A percentile compares a stretch with the other conserved stretches of the same genome.
These are phyloP conservation scores for Setaria italica DNA, from an alignment of 202 grass and related monocot genomes.

Conservation along the genomic window DNA sequence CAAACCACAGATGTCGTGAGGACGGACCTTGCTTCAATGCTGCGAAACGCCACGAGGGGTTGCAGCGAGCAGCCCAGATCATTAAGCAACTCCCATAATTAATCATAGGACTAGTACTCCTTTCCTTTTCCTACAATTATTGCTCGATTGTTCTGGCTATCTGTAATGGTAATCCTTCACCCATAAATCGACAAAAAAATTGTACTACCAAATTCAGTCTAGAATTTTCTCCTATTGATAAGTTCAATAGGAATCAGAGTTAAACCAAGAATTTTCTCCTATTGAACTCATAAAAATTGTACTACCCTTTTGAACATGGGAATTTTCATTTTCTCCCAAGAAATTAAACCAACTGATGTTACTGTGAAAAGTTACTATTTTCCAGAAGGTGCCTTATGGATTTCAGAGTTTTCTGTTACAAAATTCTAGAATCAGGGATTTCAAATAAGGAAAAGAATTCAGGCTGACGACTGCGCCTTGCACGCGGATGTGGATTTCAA, in stretches of 20 bases:
- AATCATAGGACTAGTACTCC: constrained; percentile 18
- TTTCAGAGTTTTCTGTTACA: too few species aligned
- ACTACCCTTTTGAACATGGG: too few species aligned
- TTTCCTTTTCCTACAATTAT: constrained; percentile 37
- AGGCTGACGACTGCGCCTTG: too few species aligned
- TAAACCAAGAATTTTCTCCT: too few species aligned
- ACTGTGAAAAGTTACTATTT: too few species aligned
- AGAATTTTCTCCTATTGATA: neutral
- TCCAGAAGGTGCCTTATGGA: too few species aligned
- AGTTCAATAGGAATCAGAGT: neutral
- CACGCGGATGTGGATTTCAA: too few species aligned
- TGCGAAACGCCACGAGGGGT: constrained; percentile 45
- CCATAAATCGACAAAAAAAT: neutral
- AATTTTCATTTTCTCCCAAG: neutral
- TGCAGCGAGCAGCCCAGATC: neutral
- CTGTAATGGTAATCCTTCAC: neutral
- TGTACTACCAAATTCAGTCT: neutral
- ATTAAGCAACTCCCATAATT: constrained; percentile 39
- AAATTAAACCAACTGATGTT: too few species aligned
- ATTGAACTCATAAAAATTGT: too few species aligned
- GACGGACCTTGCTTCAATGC: constrained; percentile 58
- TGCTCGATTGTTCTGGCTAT: constrained; percentile 25
- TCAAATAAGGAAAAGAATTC: too few species aligned
- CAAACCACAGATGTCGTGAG: constrained; percentile 35
- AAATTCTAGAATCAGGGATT: too few species aligned